phyloP scores from a whole-genome alignment of 2,329 filamentous ascomycete genomes.

The Clathrospora elynae region DNA sequence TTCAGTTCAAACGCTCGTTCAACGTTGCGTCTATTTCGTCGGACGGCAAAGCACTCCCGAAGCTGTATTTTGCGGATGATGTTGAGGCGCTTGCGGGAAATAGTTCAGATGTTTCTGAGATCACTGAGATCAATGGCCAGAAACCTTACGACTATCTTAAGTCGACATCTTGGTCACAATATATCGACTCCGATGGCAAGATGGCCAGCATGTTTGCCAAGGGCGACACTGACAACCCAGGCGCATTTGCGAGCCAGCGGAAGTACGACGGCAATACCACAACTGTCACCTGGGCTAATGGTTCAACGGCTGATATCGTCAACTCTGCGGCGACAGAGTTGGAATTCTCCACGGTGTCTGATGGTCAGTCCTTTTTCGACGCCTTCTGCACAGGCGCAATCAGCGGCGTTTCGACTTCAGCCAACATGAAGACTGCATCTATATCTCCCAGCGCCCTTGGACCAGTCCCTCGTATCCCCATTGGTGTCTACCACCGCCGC shows the following conservation, averaged over 20 bases:
- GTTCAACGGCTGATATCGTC: conserved; percentile 19
- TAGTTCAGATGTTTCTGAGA: conserved; percentile 30
- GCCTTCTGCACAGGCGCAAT: conserved; percentile 36
- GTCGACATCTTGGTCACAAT: conserved; percentile 23
- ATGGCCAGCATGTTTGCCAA: conserved; percentile 30
- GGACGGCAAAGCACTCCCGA: conserved; percentile 41
- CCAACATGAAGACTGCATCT: conserved; percentile 9
- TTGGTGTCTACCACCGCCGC: conserved; percentile 20
- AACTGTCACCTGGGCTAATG: conserved; percentile 42
- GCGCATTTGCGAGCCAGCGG: conserved; percentile 22
- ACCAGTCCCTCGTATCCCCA: conserved; percentile 29
- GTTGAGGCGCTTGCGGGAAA: conserved; percentile 14
- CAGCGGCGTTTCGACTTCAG: conserved; percentile 4
- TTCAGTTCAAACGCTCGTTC: conserved; percentile 21
- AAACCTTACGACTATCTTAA: conserved; percentile 32
- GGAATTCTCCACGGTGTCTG: conserved; percentile 34
- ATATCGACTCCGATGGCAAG: conserved; percentile 30
- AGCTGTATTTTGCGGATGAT: conserved; percentile 40
- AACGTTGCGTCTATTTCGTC: conserved; percentile 37
- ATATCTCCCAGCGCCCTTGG: conserved; percentile 17
- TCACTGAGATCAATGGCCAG: conserved; percentile 34
- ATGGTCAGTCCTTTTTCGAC: conserved; percentile 48
- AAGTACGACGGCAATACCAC: conserved; percentile 32
- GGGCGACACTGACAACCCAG: conserved; percentile 27
- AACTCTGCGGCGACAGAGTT: conserved; percentile 27